phyloP scores from a whole-genome alignment of 768 basidiomycete species.

The Leucocoprinus leucothites region DNA sequence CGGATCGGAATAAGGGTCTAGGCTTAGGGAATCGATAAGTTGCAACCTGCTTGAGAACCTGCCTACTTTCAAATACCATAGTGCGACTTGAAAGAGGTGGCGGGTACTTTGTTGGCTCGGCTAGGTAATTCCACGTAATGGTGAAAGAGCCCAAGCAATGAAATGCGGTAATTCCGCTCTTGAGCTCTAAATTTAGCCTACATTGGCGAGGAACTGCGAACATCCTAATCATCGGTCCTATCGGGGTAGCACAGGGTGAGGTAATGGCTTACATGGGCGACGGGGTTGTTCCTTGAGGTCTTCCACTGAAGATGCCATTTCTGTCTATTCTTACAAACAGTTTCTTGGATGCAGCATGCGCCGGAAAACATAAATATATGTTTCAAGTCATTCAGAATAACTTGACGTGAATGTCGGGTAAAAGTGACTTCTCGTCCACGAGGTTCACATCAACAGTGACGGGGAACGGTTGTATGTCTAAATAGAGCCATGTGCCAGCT shows the following conservation, averaged over 20 bases:
- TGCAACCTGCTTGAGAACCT: too few species aligned
- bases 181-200: not conserved
- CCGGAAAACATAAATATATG: too few species aligned
- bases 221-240: too few species aligned
- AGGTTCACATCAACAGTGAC: not conserved
- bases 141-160: not conserved
- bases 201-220: not conserved
- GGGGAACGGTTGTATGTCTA: not conserved
- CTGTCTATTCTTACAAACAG: too few species aligned
- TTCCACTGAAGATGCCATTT: too few species aligned
- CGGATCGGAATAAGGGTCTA: too few species aligned
- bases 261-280: not conserved
- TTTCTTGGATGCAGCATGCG: too few species aligned
- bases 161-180: not conserved
- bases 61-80: too few species aligned
- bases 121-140: not conserved
- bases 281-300: too few species aligned
- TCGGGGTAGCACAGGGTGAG: not conserved
- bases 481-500: not conserved
- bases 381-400: too few species aligned
- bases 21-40: too few species aligned
- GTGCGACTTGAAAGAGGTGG: too few species aligned
- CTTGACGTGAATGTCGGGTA: not conserved
- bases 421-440: constrained; percentile 5
- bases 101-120: not conserved